Evolutionary conservation across 257 asterid genomes (phyloP).

Genomic region (Penstemon davidsonii): DNA sequence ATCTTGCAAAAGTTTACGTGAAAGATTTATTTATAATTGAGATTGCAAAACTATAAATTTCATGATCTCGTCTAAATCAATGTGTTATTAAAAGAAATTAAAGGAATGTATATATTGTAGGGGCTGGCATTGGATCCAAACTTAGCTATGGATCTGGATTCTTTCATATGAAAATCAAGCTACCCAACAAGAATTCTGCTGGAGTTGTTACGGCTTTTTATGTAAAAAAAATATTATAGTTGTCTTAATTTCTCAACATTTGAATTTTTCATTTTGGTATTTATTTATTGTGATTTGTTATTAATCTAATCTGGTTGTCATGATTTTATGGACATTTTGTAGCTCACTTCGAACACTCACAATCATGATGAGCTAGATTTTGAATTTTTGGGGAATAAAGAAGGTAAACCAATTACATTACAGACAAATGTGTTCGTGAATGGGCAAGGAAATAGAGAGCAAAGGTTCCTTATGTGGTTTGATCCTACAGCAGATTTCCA

Average conservation of each 20-base stretch:
- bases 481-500: slow-evolving; percentile 74
- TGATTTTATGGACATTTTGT: slow-evolving; percentile 4
- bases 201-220: slow-evolving; percentile 76
- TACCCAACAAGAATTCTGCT: slow-evolving; percentile 54
- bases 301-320: no score
- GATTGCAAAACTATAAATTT: no score
- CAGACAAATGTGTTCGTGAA: slow-evolving; percentile 62
- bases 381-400: slow-evolving; percentile 70
- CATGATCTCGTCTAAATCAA: no score
- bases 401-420: slow-evolving; percentile 53
- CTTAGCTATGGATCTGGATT: slow-evolving; percentile 61
- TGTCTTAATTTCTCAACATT: no score
- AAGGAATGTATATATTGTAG: slow-evolving; percentile 24
- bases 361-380: slow-evolving; percentile 68
- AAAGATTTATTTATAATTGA: no score
- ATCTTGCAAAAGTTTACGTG: no score
- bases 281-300: no score
- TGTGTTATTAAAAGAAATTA: no score
- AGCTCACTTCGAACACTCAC: slow-evolving; percentile 46
- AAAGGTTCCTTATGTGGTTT: slow-evolving; percentile 64
- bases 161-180: slow-evolving; percentile 61
- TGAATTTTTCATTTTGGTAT: no score
- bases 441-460: slow-evolving; percentile 65
- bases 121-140: slow-evolving; percentile 75
- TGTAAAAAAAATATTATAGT: slow-evolving; percentile 28